Evolutionary conservation across 164 flowering plant species (phyloP), one percentile per base, ranked within the genome.

Genomic region (Magnolia sinica): DNA sequence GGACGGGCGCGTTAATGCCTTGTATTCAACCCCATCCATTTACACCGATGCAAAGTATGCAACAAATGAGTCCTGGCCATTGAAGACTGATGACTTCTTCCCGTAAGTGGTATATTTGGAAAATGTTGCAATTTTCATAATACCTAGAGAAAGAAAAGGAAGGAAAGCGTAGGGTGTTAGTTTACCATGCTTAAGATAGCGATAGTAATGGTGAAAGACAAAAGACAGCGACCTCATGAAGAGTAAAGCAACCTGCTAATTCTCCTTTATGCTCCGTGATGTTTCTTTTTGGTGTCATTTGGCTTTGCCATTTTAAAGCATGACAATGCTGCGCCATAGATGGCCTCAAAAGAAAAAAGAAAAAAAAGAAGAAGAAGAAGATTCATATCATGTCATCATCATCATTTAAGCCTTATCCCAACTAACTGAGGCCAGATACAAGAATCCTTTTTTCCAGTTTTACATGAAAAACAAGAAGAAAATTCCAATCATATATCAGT

Each of bases 1-100:
- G 99, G 99, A 96, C 87, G 98, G 98, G 27, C 97, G 98, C 73
- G 95, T 94, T 37, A 92, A 96, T 87, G 98, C 94, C 37, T 87
- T 96, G 22, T 96, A 96, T 82, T 96, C 99, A 76, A 91, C 97
- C 16, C 97, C 98, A 65, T 91, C 98, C 61, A 83, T 96, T 64
- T 96, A 96, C 73, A 91, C 97, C 45, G 97, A 92, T 85, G 97
- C 97, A 76, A 96, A 96, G 84, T 80, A 85, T 83, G 92, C 91
- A 65, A 68, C 85, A 69, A 84, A 89, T 67, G 84, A 85, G 73
- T 65, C 86, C n/a, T 96, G 99, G 99, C 97, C 97, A 11, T 77
- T 91, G 72, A 96, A 96, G 82, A 86, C 89, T 18, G 93, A 88
- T 70, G 99, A 96, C 77, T 96, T 82, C 79, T 96, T 96, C 78